These are phyloP conservation scores for Exsudoporus floridanus DNA, from an alignment of 1,284 basidiomycete genomes.

Conservation along the genomic window DNA sequence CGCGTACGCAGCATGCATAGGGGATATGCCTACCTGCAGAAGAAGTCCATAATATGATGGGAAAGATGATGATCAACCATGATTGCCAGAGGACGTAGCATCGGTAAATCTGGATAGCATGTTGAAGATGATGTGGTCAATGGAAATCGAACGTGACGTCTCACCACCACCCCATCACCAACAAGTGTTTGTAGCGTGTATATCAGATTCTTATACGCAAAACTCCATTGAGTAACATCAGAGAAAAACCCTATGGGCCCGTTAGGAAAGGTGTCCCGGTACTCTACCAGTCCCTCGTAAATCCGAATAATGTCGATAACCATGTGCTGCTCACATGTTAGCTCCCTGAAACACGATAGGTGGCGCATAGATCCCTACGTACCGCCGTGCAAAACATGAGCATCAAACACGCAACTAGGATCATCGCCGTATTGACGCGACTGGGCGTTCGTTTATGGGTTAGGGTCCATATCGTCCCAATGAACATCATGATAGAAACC, in stretches of 20 bases:
- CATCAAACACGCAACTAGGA: slow-evolving; percentile 5
- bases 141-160: not conserved
- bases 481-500: slow-evolving; percentile 18
- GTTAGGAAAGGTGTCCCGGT: slow-evolving; percentile 1
- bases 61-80: slow-evolving; percentile 14
- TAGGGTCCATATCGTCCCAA: slow-evolving; percentile 14
- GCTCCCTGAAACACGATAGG: not conserved
- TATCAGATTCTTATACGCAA: slow-evolving; percentile 15
- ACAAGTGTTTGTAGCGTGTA: slow-evolving; percentile 15
- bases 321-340: slow-evolving; percentile 6
- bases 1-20: not conserved
- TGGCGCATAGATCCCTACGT: not conserved
- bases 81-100: slow-evolving; percentile 29
- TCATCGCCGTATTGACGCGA: slow-evolving; percentile 3
- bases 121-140: not conserved
- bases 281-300: slow-evolving; percentile 11
- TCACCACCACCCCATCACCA: slow-evolving; percentile 18
- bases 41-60: slow-evolving; percentile 12
- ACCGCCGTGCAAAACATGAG: slow-evolving; percentile 15
- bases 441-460: not conserved
- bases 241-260: slow-evolving; percentile 12
- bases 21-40: slow-evolving; percentile 6
- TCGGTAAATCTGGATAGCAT: slow-evolving; percentile 21
- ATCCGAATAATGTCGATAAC: slow-evolving; percentile 14
- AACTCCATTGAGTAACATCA: slow-evolving; percentile 16